These are phyloP conservation scores for Debaryomyces sp. DNA, from an alignment of 1,139 yeast genomes.

Conservation along the genomic window DNA sequence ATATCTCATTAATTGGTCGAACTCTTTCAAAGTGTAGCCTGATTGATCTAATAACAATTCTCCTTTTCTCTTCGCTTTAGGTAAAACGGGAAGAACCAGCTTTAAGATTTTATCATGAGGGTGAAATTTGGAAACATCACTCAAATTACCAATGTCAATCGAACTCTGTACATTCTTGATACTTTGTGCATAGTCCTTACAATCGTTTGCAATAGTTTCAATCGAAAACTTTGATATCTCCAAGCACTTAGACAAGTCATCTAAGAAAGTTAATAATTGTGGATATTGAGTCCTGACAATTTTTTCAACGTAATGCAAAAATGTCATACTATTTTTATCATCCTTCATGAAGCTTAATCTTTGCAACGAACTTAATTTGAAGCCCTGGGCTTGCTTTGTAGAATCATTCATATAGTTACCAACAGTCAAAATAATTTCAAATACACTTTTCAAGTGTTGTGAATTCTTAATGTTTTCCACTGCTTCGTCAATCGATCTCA, in stretches of 20 bases:
- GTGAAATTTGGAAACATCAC: constrained; percentile 75
- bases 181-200: constrained; percentile 56
- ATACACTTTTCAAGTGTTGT: constrained; percentile 60
- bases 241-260: constrained; percentile 60
- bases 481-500: constrained; percentile 65
- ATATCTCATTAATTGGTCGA: constrained; percentile 68
- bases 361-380: constrained; percentile 73
- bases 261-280: constrained; percentile 57
- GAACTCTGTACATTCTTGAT: constrained; percentile 73
- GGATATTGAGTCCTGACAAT: constrained; percentile 71
- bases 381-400: constrained; percentile 79
- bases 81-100: constrained; percentile 64
- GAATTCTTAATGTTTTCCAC: constrained; percentile 63
- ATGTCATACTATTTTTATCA: constrained; percentile 75
- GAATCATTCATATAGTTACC: constrained; percentile 86
- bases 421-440: constrained; percentile 76
- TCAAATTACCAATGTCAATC: constrained; percentile 72
- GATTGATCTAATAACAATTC: constrained; percentile 67
- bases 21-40: constrained; percentile 63
- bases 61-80: constrained; percentile 68
- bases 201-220: constrained; percentile 66
- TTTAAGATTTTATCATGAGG: constrained; percentile 68
- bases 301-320: constrained; percentile 78
- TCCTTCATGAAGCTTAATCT: constrained; percentile 77
- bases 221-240: constrained; percentile 67